Base-by-base conservation (phyloP, 257 asterid genomes). In the Solanum chiquidenum region DNA sequence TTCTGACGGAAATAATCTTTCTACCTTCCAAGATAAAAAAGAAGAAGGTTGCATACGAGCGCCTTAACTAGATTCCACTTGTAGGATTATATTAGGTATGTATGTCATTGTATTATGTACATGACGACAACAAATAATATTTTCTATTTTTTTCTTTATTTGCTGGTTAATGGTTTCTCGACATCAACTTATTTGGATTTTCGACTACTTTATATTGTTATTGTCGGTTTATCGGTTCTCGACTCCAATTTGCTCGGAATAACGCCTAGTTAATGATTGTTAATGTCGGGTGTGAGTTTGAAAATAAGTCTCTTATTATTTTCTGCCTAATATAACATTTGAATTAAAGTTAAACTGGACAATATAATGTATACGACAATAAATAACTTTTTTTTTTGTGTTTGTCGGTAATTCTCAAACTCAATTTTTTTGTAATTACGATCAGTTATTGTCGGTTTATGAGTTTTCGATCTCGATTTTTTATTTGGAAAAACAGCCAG, bases 1-100 rank as follows among this genome's bases (percentile, higher is more conserved):
- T 58, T 58, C 12, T 58, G 11, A 0, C 11, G 12, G 25, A 58
- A 58, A 58, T 58, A 58, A 20, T 7, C 25, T 58, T 58, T 58
- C 2, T 58, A 58, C 12, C 2, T 58, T 0, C 25, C 66, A 58
- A 58, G 25, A 25, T 55, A 55, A 58, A 55, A 18, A 6, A 49
- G 2, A 55, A 6, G 1, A 52, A 2, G 23, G 23, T 7, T 55
- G 25, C 66, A 58, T 7, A 20, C 2, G n/a, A n/a, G n/a, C n/a
- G 0, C 2, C 11, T 8, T 20, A 0, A 0, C 12, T 58, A 58
- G 10, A 20, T 3, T 58, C 1, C n/a, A 55, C 25, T 55, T 55
- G 25, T 7, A 55, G 5, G 25, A 20, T 55, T 55, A 20, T 55
- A 55, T 55, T 55, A 55, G 5, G 25, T 55, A 55, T 55, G 64